Evolutionary conservation across 768 basidiomycete species (phyloP), one percentile per base, ranked within the genome.

Genomic region (Rhizopogon rudus): DNA sequence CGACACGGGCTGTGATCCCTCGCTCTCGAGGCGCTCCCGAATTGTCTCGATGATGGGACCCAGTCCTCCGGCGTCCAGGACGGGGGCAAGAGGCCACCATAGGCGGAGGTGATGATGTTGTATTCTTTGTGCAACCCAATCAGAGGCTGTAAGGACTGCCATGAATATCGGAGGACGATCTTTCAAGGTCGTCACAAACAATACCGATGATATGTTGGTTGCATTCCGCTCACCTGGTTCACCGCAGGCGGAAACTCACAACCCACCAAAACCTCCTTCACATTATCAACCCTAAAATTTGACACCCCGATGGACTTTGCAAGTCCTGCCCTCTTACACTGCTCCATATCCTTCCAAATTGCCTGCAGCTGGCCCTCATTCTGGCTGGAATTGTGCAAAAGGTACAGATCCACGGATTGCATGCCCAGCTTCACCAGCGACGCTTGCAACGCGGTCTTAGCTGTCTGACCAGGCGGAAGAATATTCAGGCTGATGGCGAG

Each of bases 301-400:
- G 75, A 76, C 2, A 81, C 76, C 8, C 80, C 79, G 56, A 76
- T 70, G 55, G 54, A 56, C 51, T 62, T 61, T 5, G 69, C 60
- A 41, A 75, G 62, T 3, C 81, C 81, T 54, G 73, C 72, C 46
- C 66, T 62, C 64, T 77, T 70, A 46, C 75, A 49, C 10, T 63
- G 70, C 57, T 79, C 77, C 65, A 81, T 65, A 40, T 67, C 62
- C 57, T 70, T 71, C 79, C 79, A 81, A 33, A 73, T 64, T n/a
- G 61, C 63, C 54, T 71, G 69, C 51, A 77, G 54, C 22, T 45
- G 55, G 54, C 16, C 63, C 57, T 57, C 10, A 56, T 45, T 46
- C 54, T 60, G 20, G 31, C 51, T 25, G 6, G 71, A 70, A 44
- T 63, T 66, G 65, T 82, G 81, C 49, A 80, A 70, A 33, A 80